Percentiles rank a stretch among this genome's conserved stretches.
These are phyloP conservation scores for Hippophae tibetana DNA, from an alignment of 306 rosid genomes.

Conservation along the genomic window DNA sequence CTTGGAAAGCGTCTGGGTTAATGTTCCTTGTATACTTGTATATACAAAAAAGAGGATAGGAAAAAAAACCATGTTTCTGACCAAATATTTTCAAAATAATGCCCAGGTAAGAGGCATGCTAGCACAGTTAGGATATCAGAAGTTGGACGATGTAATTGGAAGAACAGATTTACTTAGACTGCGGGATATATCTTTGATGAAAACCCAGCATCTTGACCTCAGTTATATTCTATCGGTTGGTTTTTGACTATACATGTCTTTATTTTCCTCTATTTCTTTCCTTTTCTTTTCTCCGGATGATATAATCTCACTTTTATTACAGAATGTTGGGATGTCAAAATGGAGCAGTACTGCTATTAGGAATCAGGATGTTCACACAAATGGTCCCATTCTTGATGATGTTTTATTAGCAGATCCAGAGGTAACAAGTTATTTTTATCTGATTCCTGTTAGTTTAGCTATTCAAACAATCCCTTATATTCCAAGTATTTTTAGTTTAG, in stretches of 20 bases:
- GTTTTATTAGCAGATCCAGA: slow-evolving; percentile 68
- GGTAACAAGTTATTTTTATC: slow-evolving; percentile 37
- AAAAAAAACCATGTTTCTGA: not conserved
- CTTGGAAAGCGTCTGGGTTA: no score
- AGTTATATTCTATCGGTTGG: slow-evolving; percentile 67
- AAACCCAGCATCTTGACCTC: slow-evolving; percentile 91
- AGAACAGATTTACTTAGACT: slow-evolving; percentile 64
- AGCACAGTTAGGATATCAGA: slow-evolving; percentile 93
- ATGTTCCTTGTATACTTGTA: no score
- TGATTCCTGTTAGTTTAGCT: slow-evolving; percentile 6
- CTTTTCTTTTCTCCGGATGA: slow-evolving; percentile 10
- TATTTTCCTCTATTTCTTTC: not conserved
- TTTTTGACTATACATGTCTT: slow-evolving; percentile 9
- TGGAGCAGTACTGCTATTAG: slow-evolving; percentile 87
- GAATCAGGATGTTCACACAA: slow-evolving; percentile 77
- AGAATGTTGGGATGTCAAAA: slow-evolving; percentile 76
- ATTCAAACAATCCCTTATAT: not conserved
- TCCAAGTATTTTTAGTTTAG: not conserved
- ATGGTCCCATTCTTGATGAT: slow-evolving; percentile 93
- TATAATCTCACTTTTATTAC: slow-evolving; percentile 25
- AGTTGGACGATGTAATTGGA: slow-evolving; percentile 88
- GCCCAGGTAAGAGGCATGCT: slow-evolving; percentile 85
- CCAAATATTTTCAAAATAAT: slow-evolving; percentile 6
- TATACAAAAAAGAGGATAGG: no score
- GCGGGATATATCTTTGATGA: slow-evolving; percentile 80